Evolutionary conservation across 768 basidiomycete species (phyloP).

Genomic region (Tylopilus sp.): DNA sequence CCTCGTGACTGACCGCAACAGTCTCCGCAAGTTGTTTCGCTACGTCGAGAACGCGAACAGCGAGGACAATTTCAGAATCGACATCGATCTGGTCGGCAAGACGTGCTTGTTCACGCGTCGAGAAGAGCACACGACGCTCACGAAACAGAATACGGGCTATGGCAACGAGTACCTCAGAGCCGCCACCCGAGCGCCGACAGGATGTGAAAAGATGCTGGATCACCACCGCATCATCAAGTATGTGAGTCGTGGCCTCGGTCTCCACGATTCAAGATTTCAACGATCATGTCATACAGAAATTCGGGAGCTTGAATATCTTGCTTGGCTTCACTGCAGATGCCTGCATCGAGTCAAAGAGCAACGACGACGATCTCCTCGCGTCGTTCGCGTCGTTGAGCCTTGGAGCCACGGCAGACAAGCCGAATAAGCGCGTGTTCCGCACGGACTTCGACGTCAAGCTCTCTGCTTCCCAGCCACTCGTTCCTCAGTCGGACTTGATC

Average conservation of each 20-base stretch:
- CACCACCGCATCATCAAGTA: constrained; percentile 65
- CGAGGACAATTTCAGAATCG: constrained; percentile 59
- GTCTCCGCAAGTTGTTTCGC: constrained; percentile 57
- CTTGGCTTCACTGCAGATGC: constrained; percentile 59
- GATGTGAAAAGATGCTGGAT: constrained; percentile 48
- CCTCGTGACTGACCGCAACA: constrained; percentile 61
- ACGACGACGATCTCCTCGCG: constrained; percentile 25
- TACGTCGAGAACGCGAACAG: constrained; percentile 35
- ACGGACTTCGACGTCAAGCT: constrained; percentile 19
- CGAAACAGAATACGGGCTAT: constrained; percentile 37
- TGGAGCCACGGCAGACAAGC: background rate
- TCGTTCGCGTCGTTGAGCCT: constrained; percentile 26
- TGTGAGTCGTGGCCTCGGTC: constrained; percentile 36
- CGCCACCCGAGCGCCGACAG: constrained; percentile 43
- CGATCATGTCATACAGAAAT: constrained; percentile 37
- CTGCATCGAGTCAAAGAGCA: constrained; percentile 14
- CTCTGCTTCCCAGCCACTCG: constrained; percentile 25
- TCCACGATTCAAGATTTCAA: background rate
- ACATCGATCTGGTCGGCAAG: constrained; percentile 57
- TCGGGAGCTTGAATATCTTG: constrained; percentile 55
- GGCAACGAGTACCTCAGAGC: constrained; percentile 63
- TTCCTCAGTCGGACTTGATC: constrained; percentile 35
- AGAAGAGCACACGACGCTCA: constrained; percentile 37
- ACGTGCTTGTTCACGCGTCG: constrained; percentile 60
- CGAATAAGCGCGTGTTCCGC: background rate